Base-by-base conservation (phyloP, 345 rosid genomes). In the Hibiscus tridactylites region DNA sequence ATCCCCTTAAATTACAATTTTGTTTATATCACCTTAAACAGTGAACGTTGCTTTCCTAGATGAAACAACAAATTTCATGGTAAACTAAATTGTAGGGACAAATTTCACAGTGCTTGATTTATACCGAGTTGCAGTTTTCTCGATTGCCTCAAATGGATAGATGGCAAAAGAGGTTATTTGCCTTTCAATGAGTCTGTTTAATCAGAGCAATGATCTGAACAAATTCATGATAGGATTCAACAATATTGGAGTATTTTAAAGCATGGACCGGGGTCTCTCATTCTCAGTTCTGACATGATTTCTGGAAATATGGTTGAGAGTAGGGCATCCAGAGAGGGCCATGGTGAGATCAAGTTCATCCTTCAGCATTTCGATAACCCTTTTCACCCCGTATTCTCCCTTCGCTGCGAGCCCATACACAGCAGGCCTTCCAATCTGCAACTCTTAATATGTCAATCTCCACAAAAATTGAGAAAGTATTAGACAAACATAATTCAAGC, bases 351-450 rank as follows among this genome's bases (percentile, higher is more conserved):
- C 94, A 53, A 94, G 85, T 82, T 94, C 96, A 68, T 84, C 83
- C 83, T 82, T 86, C 54, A 91, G 81, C 97, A 90, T 91, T 42
- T 84, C 82, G 12, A 92, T 74, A 2, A 91, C 93, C 56, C 76
- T 77, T 59, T 35, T 86, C 64, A 76, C 96, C 31, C 97, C 93
- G 19, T 65, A 21, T 82, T 88, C 92, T 26, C 98, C 98, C 70
- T 84, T 87, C 1, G 89, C 91, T 44, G 97, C 96, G 28, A 94
- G 73, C 15, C 96, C 96, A 70, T 70, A 90, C 0, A 88, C 52
- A 1, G 88, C 83, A 2, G 98, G 98, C 81, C 98, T 90, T 65
- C 97, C 98, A 56, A 94, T 77, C 96, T 94, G 93, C 81, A 83
- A 35, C 54, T 72, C 39, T 61, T 49, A 39, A 65, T 47, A 52